Conservation (phyloP, 2,329 filamentous ascomycete genomes). For the Apiospora hydei region DNA sequence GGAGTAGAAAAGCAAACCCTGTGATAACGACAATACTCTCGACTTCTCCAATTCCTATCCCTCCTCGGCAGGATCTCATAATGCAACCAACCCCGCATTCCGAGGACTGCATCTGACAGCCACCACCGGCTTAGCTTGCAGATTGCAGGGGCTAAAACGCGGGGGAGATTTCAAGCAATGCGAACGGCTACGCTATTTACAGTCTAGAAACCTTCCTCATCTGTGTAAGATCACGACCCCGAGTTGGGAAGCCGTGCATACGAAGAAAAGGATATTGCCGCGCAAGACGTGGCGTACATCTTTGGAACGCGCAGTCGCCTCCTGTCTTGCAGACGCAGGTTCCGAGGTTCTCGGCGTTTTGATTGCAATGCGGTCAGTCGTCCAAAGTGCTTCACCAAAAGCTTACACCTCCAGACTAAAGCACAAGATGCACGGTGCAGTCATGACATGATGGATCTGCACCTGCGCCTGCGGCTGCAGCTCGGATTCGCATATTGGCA, state of each 20-base stretch:
- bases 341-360: background rate
- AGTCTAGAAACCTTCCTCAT: conserved; percentile 4
- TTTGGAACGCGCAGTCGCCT: background rate
- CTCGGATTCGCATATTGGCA: background rate
- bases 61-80: too few relatives aligned
- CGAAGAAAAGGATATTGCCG: background rate
- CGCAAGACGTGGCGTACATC: background rate
- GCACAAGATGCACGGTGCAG: background rate
- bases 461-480: too few relatives aligned
- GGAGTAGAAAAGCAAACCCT: background rate
- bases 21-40: background rate
- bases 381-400: background rate
- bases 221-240: background rate
- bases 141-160: background rate
- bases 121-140: background rate
- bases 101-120: background rate
- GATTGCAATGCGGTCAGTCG: background rate
- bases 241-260: background rate
- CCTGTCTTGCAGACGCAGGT: background rate
- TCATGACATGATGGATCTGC: background rate
- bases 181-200: background rate
- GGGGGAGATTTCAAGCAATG: background rate
- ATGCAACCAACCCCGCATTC: conserved; percentile 11
- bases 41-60: background rate
- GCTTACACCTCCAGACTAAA: too few relatives aligned